These are phyloP conservation scores for Mycena chlorophos DNA, from an alignment of 768 basidiomycete species.

Conservation along the genomic window DNA sequence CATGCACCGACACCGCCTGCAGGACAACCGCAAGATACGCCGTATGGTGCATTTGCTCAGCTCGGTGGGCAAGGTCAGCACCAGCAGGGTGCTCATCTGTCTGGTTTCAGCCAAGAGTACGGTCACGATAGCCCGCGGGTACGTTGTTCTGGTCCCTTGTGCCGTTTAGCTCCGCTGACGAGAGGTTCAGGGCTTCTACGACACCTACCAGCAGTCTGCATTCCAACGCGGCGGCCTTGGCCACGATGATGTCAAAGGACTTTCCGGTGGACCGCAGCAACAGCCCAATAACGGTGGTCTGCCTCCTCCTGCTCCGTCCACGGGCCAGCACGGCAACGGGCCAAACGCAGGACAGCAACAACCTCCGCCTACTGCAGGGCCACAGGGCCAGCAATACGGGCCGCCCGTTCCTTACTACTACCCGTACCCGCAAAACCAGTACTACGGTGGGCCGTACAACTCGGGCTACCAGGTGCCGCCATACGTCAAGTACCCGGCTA, in stretches of 20 bases:
- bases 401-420: slow-evolving; percentile 63
- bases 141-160: slow-evolving; percentile 29
- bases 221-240: slow-evolving; percentile 68
- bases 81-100: slow-evolving; percentile 56
- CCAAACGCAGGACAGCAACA: slow-evolving; percentile 50
- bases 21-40: slow-evolving; percentile 58
- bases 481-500: slow-evolving; percentile 75
- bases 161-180: slow-evolving; percentile 21
- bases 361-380: slow-evolving; percentile 58
- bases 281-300: slow-evolving; percentile 46
- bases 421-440: slow-evolving; percentile 76
- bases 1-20: slow-evolving; percentile 78
- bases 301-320: slow-evolving; percentile 55
- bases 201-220: slow-evolving; percentile 67
- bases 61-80: slow-evolving; percentile 56
- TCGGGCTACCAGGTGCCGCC: slow-evolving; percentile 58
- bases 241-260: slow-evolving; percentile 76
- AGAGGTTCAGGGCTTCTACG: slow-evolving; percentile 66
- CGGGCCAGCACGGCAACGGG: slow-evolving; percentile 55
- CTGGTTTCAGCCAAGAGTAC: slow-evolving; percentile 67
- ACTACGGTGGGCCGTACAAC: slow-evolving; percentile 70
- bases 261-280: slow-evolving; percentile 60
- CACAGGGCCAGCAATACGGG: slow-evolving; percentile 69
- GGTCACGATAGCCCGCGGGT: slow-evolving; percentile 73
- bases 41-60: slow-evolving; percentile 70